Percentiles rank a stretch among this genome's conserved stretches.
phyloP scores from a whole-genome alignment of 768 basidiomycete species.

The Rhizopogon sp. region DNA sequence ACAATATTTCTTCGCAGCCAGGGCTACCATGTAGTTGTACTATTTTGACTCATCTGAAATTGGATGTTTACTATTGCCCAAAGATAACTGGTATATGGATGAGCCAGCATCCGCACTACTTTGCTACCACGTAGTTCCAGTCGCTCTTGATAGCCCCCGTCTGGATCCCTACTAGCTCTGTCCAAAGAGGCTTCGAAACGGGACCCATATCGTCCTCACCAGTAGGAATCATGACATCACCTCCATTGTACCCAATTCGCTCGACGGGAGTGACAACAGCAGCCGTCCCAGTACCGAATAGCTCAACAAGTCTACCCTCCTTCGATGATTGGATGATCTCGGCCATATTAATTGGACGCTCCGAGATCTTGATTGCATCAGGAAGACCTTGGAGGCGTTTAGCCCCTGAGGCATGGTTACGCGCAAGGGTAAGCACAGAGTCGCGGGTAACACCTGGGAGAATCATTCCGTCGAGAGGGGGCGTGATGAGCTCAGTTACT shows the following conservation, averaged over 20 bases:
- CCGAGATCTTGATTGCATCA: slow-evolving; percentile 51
- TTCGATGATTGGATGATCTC: slow-evolving; percentile 54
- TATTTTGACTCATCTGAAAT: background rate
- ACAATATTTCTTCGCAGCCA: no score
- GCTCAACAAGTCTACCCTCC: slow-evolving; percentile 40
- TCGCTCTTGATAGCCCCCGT: slow-evolving; percentile 71
- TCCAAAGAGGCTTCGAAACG: slow-evolving; percentile 44
- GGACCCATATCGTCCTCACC: slow-evolving; percentile 75
- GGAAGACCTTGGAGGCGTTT: slow-evolving; percentile 47
- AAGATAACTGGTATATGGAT: background rate
- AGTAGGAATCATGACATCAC: slow-evolving; percentile 51
- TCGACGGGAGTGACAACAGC: slow-evolving; percentile 51
- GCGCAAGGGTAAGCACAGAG: slow-evolving; percentile 41
- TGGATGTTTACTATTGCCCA: background rate
- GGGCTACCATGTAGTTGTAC: no score
- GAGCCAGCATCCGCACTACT: slow-evolving; percentile 9
- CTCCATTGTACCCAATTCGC: slow-evolving; percentile 54
- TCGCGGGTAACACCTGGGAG: slow-evolving; percentile 69
- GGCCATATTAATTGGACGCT: slow-evolving; percentile 70
- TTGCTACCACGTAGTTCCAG: slow-evolving; percentile 62
- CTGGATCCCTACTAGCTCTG: slow-evolving; percentile 57
- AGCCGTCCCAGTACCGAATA: slow-evolving; percentile 48
- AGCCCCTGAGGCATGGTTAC: slow-evolving; percentile 49
- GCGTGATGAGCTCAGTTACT: slow-evolving; percentile 59
- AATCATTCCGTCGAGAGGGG: slow-evolving; percentile 60